Evolutionary conservation across 169 alveolate genomes (phyloP), one percentile per base, ranked within the genome.

Genomic region (Perkinsus olseni): DNA sequence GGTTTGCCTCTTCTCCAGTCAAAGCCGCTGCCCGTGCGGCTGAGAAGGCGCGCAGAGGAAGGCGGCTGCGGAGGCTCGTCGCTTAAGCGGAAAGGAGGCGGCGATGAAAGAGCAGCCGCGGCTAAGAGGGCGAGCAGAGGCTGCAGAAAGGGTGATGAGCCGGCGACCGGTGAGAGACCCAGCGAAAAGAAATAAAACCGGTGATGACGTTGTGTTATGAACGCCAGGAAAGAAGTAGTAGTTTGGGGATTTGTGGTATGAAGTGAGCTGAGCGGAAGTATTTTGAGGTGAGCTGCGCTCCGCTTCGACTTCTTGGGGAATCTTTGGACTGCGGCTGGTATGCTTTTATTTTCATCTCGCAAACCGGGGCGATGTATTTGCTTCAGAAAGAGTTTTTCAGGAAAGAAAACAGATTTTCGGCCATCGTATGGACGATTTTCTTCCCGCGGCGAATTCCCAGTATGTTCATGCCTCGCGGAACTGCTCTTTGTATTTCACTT

Each of bases 21-120:
- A 62, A 62, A 62, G 82, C 82, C 34, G 82, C 82, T 62, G 82
- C 82, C 82, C 82, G 82, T 24, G 82, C 82, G 37, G 82, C 82
- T 62, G 82, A 62, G 34, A 62, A 24, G 34, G 82, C 82, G 17
- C 82, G 82, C 34, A 62, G 17, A 62, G 82, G n/a, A n/a, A 62
- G 17, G 82, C 82, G 82, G 82, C 82, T 8, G 82, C 82, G 28
- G 82, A 62, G 17, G 82, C 82, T 28, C 28, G 82, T 0, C 82
- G 82, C n/a, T n/a, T 62, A 62, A 62, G 31, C 1, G 82, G 82
- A n/a, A 62, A 62, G 82, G 82, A 62, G 82, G 82, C 82, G 28
- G 82, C 82, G 1, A 62, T 62, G 82, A 62, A n/a, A n/a, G 82
- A 28, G 82, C 82, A 13, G 82, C 82, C 34, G 82, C 82, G 34